Conservation (phyloP, 805 yeast species). For the Pichia sporocuriosa region DNA sequence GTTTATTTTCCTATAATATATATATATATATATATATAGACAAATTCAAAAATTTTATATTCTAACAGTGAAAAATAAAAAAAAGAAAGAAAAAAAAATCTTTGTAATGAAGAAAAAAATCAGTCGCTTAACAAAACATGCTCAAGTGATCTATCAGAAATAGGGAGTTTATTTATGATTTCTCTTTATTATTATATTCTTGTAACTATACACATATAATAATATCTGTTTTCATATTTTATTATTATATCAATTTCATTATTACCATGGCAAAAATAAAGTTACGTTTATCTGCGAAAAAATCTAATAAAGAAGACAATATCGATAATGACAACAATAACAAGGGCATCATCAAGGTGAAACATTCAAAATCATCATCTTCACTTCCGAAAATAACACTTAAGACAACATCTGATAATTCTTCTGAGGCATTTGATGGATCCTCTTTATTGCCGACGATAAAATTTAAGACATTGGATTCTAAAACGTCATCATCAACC, state of each 20-base stretch:
- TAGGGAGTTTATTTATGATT: too few species aligned
- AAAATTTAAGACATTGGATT: conserved; percentile 60
- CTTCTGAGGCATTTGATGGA: conserved; percentile 11
- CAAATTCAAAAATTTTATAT: too few species aligned
- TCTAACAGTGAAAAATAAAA: neutral
- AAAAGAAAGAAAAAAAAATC: too few species aligned
- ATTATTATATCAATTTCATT: neutral
- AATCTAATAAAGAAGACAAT: conserved; percentile 3
- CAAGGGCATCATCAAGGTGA: conserved; percentile 22
- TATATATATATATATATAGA: too few species aligned
- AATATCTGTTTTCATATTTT: too few species aligned
- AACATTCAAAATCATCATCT: conserved; percentile 15
- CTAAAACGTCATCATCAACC: conserved; percentile 18
- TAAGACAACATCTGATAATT: conserved; percentile 3
- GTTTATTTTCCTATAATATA: neutral
- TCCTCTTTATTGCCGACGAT: conserved; percentile 32
- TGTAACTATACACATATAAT: too few species aligned
- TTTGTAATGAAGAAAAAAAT: too few species aligned
- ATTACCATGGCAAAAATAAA: conserved; percentile 7
- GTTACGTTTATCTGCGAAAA: conserved; percentile 4
- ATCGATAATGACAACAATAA: neutral
- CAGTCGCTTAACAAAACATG: too few species aligned
- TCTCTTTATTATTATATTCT: too few species aligned
- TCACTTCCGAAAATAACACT: conserved; percentile 14
- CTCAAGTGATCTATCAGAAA: too few species aligned